phyloP scores from a whole-genome alignment of 2,329 filamentous ascomycete species.

The Claviceps cyperi region DNA sequence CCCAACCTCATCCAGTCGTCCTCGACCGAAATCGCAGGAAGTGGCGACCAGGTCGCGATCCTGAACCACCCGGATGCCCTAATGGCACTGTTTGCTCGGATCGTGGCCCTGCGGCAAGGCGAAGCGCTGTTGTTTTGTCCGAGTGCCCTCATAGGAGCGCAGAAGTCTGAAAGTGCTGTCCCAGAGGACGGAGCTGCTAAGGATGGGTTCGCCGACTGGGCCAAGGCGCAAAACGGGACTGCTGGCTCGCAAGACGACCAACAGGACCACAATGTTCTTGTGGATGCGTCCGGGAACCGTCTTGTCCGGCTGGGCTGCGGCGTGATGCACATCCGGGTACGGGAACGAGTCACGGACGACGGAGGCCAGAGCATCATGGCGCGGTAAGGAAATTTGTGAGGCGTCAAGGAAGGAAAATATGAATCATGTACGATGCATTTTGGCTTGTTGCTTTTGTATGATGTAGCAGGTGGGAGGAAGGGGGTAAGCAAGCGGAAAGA shows the following conservation, averaged over 20 bases:
- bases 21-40: not conserved
- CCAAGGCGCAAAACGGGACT: not conserved
- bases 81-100: constrained; percentile 24
- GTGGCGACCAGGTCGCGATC: not conserved
- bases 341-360: constrained; percentile 28
- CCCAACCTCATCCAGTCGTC: not conserved
- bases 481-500: too few relatives aligned
- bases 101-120: constrained; percentile 27
- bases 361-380: constrained; percentile 33
- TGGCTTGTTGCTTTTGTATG: not conserved
- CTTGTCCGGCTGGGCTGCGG: constrained; percentile 19
- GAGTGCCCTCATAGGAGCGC: constrained; percentile 21
- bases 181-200: not conserved
- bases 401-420: not conserved
- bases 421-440: not conserved
- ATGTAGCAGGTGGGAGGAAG: too few relatives aligned
- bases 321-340: constrained; percentile 25
- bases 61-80: not conserved
- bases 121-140: constrained; percentile 34
- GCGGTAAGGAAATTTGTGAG: constrained; percentile 2
- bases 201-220: not conserved
- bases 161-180: too few relatives aligned
- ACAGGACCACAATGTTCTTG: not conserved
- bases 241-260: not conserved
- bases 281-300: not conserved